Conservation (phyloP, 768 basidiomycete genomes). For the button mushroom (Agaricus bisporus) region DNA sequence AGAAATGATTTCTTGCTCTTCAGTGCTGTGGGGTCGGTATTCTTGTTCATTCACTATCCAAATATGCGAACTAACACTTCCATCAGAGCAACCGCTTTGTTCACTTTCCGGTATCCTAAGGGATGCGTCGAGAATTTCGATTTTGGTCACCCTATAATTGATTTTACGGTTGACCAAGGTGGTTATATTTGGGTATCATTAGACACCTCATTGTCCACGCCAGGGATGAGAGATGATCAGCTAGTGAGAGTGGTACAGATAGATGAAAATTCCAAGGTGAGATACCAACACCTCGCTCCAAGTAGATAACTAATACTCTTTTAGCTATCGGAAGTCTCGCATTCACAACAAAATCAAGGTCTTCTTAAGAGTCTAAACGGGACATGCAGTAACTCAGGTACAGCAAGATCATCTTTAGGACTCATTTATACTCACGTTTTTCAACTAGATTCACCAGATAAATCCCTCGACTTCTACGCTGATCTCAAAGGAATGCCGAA, state of each 20-base stretch:
- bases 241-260: neutral
- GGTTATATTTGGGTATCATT: slow-evolving; percentile 6
- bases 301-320: too few species aligned
- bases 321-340: neutral
- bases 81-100: slow-evolving; percentile 63
- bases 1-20: slow-evolving; percentile 47
- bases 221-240: neutral
- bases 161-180: slow-evolving; percentile 33
- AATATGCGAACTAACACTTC: neutral
- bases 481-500: slow-evolving; percentile 9
- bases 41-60: neutral
- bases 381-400: neutral
- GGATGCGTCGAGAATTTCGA: slow-evolving; percentile 34
- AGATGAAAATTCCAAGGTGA: neutral
- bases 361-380: slow-evolving; percentile 1
- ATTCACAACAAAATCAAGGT: neutral
- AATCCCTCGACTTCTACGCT: slow-evolving; percentile 2
- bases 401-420: neutral
- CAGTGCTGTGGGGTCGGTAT: slow-evolving; percentile 64
- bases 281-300: neutral
- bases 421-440: neutral
- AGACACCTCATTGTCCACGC: neutral
- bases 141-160: slow-evolving; percentile 53
- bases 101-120: slow-evolving; percentile 30
- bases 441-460: neutral